Conservation (phyloP, 306 rosid species). For the Sicyos edulis region DNA sequence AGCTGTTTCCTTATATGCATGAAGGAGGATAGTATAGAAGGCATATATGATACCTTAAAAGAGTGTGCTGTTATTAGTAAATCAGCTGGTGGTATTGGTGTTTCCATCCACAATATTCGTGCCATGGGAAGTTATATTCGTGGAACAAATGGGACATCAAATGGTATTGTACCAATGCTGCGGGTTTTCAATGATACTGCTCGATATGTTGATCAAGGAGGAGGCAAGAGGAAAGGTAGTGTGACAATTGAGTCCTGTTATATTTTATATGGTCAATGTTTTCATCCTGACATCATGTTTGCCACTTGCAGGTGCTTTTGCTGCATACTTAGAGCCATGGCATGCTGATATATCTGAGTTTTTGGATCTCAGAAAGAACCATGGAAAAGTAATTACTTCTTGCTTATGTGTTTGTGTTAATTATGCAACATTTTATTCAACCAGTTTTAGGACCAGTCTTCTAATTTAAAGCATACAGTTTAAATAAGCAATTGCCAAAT, state of each 20-base stretch:
- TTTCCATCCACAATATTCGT: conserved; percentile 71
- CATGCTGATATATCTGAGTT: conserved; percentile 89
- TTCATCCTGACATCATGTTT: neutral
- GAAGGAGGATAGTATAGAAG: conserved; percentile 92
- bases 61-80: conserved; percentile 99
- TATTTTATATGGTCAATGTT: neutral
- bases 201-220: conserved; percentile 97
- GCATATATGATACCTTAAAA: conserved; percentile 83
- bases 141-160: conserved; percentile 94
- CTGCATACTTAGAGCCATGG: conserved; percentile 97
- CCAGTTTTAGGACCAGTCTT: neutral
- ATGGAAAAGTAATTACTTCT: conserved; percentile 71
- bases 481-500: no score
- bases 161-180: conserved; percentile 89
- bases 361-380: conserved; percentile 72
- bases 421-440: neutral
- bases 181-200: conserved; percentile 93
- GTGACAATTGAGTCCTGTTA: neutral
- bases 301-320: conserved; percentile 72
- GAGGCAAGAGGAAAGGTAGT: conserved; percentile 97
- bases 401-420: neutral
- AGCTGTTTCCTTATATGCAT: conserved; percentile 93
- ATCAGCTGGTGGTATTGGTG: conserved; percentile 98
- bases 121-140: conserved; percentile 89
- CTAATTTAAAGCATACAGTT: no score